phyloP scores from a whole-genome alignment of 129 eudicot genomes.

The Ambrosia trifida region DNA sequence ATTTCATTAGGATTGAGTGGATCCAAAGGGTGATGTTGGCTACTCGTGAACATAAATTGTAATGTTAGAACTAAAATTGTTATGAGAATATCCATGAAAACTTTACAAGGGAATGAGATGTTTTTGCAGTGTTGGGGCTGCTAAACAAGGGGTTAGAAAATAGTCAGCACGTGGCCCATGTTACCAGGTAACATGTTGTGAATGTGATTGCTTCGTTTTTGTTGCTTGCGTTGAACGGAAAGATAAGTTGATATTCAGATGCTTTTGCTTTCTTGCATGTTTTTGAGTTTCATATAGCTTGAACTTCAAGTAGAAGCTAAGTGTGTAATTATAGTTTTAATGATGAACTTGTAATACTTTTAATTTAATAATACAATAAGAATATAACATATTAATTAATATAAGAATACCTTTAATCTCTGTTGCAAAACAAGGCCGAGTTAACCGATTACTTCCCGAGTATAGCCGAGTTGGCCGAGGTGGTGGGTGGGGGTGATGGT shows the following conservation, averaged over 20 bases:
- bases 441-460: no score
- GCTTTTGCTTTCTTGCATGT: slow-evolving; percentile 27
- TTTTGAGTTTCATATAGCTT: slow-evolving; percentile 17
- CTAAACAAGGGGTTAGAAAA: slow-evolving; percentile 21
- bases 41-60: slow-evolving; percentile 20
- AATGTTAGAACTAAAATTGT: slow-evolving; percentile 24
- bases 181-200: slow-evolving; percentile 12
- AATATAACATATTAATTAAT: no score
- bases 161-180: slow-evolving; percentile 5
- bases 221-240: slow-evolving; percentile 45
- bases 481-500: no score
- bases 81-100: slow-evolving; percentile 29
- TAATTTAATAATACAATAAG: no score
- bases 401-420: no score
- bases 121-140: slow-evolving; percentile 14
- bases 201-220: slow-evolving; percentile 16
- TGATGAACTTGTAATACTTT: not conserved
- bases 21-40: slow-evolving; percentile 68
- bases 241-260: slow-evolving; percentile 41
- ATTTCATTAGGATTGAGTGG: slow-evolving; percentile 71
- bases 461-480: no score
- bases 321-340: slow-evolving; percentile 16
- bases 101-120: not conserved
- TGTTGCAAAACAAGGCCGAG: no score
- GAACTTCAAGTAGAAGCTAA: slow-evolving; percentile 11